A percentile compares a stretch with the other conserved stretches of the same genome.
Conservation (phyloP, 2,329 filamentous ascomycete species). For the Microdochium bolleyi region DNA sequence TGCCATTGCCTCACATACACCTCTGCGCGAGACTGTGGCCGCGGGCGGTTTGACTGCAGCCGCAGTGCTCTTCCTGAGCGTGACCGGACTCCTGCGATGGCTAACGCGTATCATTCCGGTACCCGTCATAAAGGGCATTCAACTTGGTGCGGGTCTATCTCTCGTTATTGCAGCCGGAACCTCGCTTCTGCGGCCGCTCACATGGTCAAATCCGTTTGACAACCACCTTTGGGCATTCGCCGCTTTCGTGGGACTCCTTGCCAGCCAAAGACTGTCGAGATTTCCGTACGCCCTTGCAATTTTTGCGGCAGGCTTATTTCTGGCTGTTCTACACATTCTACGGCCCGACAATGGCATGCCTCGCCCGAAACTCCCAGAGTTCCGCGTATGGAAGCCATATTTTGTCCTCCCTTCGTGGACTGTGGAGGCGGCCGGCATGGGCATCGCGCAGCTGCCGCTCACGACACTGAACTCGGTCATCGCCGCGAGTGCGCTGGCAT, state of each 20-base stretch:
- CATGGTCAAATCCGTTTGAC: slow-evolving; percentile 65
- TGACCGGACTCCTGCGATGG: slow-evolving; percentile 70
- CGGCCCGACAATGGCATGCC: slow-evolving; percentile 11
- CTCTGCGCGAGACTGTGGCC: slow-evolving; percentile 64
- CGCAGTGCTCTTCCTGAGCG: slow-evolving; percentile 67
- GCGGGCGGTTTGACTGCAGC: slow-evolving; percentile 73
- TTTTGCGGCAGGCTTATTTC: slow-evolving; percentile 58
- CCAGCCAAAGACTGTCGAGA: slow-evolving; percentile 54
- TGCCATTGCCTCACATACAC: slow-evolving; percentile 64
- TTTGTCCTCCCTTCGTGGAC: slow-evolving; percentile 35
- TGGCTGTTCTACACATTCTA: slow-evolving; percentile 45
- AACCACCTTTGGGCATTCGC: slow-evolving; percentile 71
- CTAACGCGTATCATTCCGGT: slow-evolving; percentile 70
- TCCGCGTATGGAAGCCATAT: slow-evolving; percentile 53
- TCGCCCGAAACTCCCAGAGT: slow-evolving; percentile 32
- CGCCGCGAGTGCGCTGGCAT: slow-evolving; percentile 72
- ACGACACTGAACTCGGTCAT: slow-evolving; percentile 91
- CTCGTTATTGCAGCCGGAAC: slow-evolving; percentile 71
- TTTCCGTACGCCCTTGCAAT: slow-evolving; percentile 74
- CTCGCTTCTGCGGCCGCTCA: slow-evolving; percentile 57
- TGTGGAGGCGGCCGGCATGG: slow-evolving; percentile 44
- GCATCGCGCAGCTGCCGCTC: slow-evolving; percentile 79
- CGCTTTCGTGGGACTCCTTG: slow-evolving; percentile 64
- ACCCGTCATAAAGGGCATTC: slow-evolving; percentile 89
- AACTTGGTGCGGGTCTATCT: slow-evolving; percentile 82